Evolutionary conservation across 2,329 filamentous ascomycete species (phyloP).

Genomic region (Chalaropsis thielavioides): DNA sequence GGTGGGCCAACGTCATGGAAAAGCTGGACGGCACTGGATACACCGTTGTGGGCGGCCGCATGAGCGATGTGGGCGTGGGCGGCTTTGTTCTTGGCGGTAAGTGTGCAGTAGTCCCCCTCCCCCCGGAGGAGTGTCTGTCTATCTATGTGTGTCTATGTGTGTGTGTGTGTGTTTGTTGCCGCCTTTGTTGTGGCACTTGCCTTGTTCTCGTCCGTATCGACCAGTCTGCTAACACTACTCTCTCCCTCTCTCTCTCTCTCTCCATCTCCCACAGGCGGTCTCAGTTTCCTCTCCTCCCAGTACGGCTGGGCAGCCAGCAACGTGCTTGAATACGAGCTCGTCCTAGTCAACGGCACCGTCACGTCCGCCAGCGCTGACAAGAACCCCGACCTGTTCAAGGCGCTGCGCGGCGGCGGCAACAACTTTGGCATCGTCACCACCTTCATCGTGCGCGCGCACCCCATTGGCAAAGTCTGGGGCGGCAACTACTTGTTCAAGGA

Average conservation of each 20-base stretch:
- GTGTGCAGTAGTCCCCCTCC: no score
- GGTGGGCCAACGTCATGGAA: conserved; percentile 27
- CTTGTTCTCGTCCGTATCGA: no score
- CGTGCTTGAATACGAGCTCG: conserved; percentile 30
- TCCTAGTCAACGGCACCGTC: conserved; percentile 32
- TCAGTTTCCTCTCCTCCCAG: conserved; percentile 22
- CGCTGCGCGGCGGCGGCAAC: conserved; percentile 39
- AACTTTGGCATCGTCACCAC: conserved; percentile 43
- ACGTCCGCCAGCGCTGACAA: conserved; percentile 29
- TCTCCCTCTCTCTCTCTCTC: no score
- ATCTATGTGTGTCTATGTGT: conserved; percentile 18
- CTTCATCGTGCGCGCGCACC: conserved; percentile 30
- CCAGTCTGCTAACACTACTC: no score
- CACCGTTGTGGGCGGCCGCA: conserved; percentile 31
- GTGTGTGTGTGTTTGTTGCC: no score
- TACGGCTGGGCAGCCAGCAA: conserved; percentile 34
- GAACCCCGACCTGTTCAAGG: conserved; percentile 42
- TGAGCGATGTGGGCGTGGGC: conserved; percentile 24
- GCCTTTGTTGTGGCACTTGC: no score
- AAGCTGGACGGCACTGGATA: conserved; percentile 24
- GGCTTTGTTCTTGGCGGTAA: conserved; percentile 24
- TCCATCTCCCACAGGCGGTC: no score
- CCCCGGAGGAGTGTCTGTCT: no score
- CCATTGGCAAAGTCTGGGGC: conserved; percentile 27
- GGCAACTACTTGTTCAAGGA: conserved; percentile 19